Conservation (phyloP, 148 eudicot species). For the Salicornia ramosissima region DNA sequence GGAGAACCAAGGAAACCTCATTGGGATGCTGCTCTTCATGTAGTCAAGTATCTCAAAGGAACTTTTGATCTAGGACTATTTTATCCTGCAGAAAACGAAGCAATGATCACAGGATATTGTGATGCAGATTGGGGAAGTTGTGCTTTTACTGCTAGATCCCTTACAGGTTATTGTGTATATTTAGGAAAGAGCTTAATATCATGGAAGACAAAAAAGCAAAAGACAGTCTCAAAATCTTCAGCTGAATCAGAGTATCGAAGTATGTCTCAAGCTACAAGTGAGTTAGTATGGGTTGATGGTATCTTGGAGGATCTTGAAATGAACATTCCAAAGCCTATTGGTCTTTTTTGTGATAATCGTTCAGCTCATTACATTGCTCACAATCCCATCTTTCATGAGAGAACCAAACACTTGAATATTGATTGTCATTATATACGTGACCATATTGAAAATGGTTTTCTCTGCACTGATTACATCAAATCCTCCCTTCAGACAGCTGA, state of each 20-base stretch:
- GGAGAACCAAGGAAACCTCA: background rate
- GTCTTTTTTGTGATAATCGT: background rate
- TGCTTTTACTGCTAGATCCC: background rate
- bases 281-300: background rate
- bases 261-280: background rate
- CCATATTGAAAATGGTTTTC: background rate
- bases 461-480: background rate
- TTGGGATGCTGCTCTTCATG: background rate
- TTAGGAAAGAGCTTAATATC: background rate
- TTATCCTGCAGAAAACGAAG: background rate
- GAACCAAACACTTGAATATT: background rate
- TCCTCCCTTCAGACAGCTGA: background rate
- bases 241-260: background rate
- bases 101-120: background rate
- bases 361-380: background rate
- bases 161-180: background rate
- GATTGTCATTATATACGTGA: background rate
- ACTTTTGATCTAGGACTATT: background rate
- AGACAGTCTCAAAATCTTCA: background rate
- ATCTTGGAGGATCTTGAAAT: background rate
- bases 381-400: background rate
- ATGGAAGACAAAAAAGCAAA: slow-evolving; percentile 2
- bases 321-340: background rate
- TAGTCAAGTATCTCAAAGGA: background rate
- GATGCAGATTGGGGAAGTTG: background rate